Evolutionary conservation across 1,284 basidiomycete genomes (phyloP).

Genomic region (Retiboletus fuscus): DNA sequence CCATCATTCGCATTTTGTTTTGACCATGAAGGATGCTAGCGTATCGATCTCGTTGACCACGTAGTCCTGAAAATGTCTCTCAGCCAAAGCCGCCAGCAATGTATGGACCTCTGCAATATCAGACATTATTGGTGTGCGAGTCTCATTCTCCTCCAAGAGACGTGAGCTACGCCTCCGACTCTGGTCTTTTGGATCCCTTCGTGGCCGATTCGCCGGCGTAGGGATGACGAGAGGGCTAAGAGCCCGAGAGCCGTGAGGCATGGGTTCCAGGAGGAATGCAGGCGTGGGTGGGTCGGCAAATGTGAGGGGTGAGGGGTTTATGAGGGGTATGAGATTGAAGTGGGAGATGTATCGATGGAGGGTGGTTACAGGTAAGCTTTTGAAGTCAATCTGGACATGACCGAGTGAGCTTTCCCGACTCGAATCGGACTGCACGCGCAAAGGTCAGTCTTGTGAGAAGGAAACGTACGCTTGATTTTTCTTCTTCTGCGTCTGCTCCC

Average conservation of each 20-base stretch:
- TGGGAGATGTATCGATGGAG: conserved; percentile 77
- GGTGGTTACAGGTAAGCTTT: conserved; percentile 66
- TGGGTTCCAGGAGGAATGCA: conserved; percentile 63
- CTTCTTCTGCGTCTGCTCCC: conserved; percentile 49
- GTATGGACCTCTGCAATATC: conserved; percentile 75
- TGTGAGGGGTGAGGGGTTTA: conserved; percentile 76
- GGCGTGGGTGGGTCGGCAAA: conserved; percentile 77
- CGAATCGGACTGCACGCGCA: conserved; percentile 12
- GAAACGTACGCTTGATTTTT: conserved; percentile 54
- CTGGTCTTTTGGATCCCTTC: conserved; percentile 70
- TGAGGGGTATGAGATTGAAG: conserved; percentile 73
- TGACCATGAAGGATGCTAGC: conserved; percentile 83
- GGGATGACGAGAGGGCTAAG: conserved; percentile 59
- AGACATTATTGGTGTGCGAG: conserved; percentile 70
- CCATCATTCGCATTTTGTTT: conserved; percentile 62
- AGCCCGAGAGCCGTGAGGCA: conserved; percentile 58
- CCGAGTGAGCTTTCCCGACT: conserved; percentile 28
- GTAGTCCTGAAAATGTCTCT: conserved; percentile 75
- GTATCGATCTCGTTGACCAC: conserved; percentile 80
- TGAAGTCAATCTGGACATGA: conserved; percentile 73
- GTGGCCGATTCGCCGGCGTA: conserved; percentile 73
- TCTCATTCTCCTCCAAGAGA: conserved; percentile 69
- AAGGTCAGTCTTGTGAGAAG: conserved; percentile 11
- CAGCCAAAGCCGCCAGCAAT: conserved; percentile 73
- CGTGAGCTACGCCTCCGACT: conserved; percentile 73